Base-by-base conservation (phyloP, 805 yeast genomes). In the Torulaspora indica region DNA sequence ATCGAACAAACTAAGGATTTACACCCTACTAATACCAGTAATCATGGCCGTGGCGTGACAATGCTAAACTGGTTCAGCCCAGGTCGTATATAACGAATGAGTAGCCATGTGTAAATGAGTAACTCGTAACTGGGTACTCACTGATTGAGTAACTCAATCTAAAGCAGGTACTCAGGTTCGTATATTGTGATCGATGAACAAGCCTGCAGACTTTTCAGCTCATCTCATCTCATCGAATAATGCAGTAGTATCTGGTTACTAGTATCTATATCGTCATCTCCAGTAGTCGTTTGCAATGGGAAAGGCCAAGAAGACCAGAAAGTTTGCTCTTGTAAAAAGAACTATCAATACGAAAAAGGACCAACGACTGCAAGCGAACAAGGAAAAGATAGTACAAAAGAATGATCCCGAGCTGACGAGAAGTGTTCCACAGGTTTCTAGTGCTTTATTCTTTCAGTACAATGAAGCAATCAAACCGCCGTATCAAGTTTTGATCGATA, bases 391-490 rank as follows among this genome's bases (percentile, higher is more conserved):
- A 22, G 58, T 57, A 22, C 58, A 67, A 29, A 70, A 73, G 44
- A 78, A 78, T 35, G 96, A 90, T 58, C 83, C 87, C 29, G 97
- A 90, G 64, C 65, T 83, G 15, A 81, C 85, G 2, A 76, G 75
- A 60, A 78, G 75, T 35, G 76, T 85, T 12, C 98, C 98, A 2
- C 98, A 93, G 67, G 96, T 93, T 1, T 89, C 97, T 1, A 85
- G 95, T 43, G 95, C 98, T 0, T 74, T 93, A 35, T 93, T 93
- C 66, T 93, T 93, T 74, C 96, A 91, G 64, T 91, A 79, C 64
- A 93, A 93, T 63, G 83, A 82, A 63, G 88, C 97, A 13, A 86
- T 93, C 53, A 88, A 86, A 64, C 98, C 98, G n/a, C 98, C 98
- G 35, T 93, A 93, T 61, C 98, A 93, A 64, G 91, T 93, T 4